A percentile compares a stretch with the other conserved stretches of the same genome.
Conservation (phyloP, 225 moss, liverwort and hornwort species). For the Anthoceros angustus region DNA sequence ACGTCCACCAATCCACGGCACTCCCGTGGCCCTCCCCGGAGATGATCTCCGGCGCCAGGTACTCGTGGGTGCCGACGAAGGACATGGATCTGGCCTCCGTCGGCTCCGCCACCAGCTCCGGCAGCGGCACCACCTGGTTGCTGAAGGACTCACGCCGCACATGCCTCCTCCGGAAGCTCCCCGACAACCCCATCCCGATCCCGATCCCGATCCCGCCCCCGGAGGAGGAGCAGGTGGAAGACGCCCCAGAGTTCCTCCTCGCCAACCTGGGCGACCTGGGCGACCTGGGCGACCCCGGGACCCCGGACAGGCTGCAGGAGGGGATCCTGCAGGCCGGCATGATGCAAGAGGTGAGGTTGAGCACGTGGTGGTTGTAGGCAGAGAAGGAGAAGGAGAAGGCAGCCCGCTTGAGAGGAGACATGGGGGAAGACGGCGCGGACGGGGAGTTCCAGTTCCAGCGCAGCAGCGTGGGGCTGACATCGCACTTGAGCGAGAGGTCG, state of each 20-base stretch:
- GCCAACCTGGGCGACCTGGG: slow-evolving; percentile 34
- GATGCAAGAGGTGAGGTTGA: slow-evolving; percentile 3
- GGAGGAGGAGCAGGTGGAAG: slow-evolving; percentile 4
- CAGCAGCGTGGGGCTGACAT: slow-evolving; percentile 69
- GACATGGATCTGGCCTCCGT: slow-evolving; percentile 93
- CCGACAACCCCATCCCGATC: neutral
- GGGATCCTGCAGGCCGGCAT: slow-evolving; percentile 7
- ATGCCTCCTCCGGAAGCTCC: neutral
- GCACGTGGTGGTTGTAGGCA: neutral
- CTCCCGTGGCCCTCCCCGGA: slow-evolving; percentile 86
- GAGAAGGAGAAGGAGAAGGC: neutral
- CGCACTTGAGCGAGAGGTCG: slow-evolving; percentile 79
- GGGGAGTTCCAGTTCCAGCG: slow-evolving; percentile 15
- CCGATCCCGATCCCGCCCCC: neutral
- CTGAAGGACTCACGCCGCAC: neutral
- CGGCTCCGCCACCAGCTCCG: slow-evolving; percentile 84
- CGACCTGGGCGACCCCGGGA: neutral
- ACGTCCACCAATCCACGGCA: slow-evolving; percentile 99
- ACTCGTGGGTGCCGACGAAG: slow-evolving; percentile 89
- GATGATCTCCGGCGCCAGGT: slow-evolving; percentile 88
- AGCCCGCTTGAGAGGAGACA: slow-evolving; percentile 35
- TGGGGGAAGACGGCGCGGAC: slow-evolving; percentile 17
- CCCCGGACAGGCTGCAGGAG: slow-evolving; percentile 11
- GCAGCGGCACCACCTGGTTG: slow-evolving; percentile 38
- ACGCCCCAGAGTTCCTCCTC: slow-evolving; percentile 36